Conservation (phyloP, 2,329 filamentous ascomycete species). For the Aspergillus fumigatiaffinis region DNA sequence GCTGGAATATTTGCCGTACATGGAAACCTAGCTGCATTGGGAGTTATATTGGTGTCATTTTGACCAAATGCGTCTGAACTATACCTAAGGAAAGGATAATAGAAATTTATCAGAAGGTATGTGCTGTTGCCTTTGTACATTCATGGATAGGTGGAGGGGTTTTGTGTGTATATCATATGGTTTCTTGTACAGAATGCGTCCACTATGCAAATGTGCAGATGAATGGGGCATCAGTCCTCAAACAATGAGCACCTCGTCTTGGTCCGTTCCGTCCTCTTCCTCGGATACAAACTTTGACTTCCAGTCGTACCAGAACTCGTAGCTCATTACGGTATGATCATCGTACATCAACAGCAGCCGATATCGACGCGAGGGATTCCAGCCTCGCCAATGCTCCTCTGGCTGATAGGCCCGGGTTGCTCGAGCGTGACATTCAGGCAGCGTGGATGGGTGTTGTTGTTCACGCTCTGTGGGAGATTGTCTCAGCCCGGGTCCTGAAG, state of each 20-base stretch:
- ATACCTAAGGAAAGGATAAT: too few relatives aligned
- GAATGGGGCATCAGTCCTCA: neutral
- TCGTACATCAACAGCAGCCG: conserved; percentile 54
- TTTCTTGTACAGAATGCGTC: too few relatives aligned
- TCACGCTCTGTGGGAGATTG: neutral
- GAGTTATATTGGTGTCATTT: too few relatives aligned
- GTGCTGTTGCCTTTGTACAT: neutral
- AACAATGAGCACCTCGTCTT: conserved; percentile 13
- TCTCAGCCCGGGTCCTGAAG: neutral
- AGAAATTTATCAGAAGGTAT: neutral
- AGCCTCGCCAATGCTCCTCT: conserved; percentile 36
- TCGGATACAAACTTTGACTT: conserved; percentile 9
- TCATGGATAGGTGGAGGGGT: neutral
- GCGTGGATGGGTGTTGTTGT: conserved; percentile 14
- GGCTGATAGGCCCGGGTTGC: conserved; percentile 31
- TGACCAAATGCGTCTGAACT: too few relatives aligned
- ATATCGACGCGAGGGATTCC: conserved; percentile 42
- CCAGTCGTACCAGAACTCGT: conserved; percentile 53
- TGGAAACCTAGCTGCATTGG: too few relatives aligned
- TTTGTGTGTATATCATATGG: too few relatives aligned
- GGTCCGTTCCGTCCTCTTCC: conserved; percentile 8
- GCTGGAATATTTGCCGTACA: too few relatives aligned
- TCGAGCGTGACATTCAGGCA: conserved; percentile 33
- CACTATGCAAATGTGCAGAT: neutral
- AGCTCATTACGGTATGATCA: conserved; percentile 56